Evolutionary conservation across 495 filamentous ascomycete species (phyloP).

Genomic region (Hypoxylon lienhwacheense): DNA sequence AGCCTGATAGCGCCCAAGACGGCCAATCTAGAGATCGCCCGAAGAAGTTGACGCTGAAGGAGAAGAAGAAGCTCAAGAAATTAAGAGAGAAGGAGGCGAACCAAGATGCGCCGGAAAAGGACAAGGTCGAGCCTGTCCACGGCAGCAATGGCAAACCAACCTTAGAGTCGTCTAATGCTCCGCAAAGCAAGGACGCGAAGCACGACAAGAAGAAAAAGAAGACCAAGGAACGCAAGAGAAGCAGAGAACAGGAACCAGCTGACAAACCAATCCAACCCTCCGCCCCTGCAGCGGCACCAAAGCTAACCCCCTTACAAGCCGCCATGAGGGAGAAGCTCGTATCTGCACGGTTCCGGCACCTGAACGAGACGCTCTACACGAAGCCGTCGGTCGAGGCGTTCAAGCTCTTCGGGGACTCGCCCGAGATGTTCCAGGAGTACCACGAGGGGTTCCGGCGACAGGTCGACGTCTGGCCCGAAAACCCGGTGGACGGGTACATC

Average conservation of each 20-base stretch:
- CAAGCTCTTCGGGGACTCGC: constrained; percentile 73
- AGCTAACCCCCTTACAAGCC: constrained; percentile 87
- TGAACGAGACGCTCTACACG: constrained; percentile 95
- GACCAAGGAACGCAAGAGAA: constrained; percentile 2
- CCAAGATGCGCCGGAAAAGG: constrained; percentile 15
- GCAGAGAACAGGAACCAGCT: constrained; percentile 1
- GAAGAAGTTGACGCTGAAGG: constrained; percentile 35
- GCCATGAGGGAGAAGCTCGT: constrained; percentile 92
- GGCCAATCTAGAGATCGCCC: constrained; percentile 15
- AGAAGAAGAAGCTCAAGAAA: constrained; percentile 52
- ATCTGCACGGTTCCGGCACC: constrained; percentile 92
- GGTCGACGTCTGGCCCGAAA: constrained; percentile 92
- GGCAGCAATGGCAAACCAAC: constrained; percentile 7
- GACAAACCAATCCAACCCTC: constrained; percentile 5
- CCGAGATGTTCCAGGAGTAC: constrained; percentile 91
- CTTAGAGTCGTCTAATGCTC: constrained; percentile 1
- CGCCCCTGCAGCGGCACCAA: constrained; percentile 41
- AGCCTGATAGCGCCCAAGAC: constrained; percentile 22
- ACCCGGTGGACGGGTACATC: constrained; percentile 87
- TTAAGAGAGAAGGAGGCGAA: constrained; percentile 28
- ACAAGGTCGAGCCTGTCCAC: constrained; percentile 3
- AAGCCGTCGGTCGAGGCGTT: constrained; percentile 79
- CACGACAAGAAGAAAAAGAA: neutral
- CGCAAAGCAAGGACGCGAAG: constrained; percentile 35
- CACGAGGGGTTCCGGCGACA: constrained; percentile 93